These are phyloP conservation scores for Penicillium paxilli DNA, from an alignment of 495 filamentous ascomycete species.

Conservation along the genomic window DNA sequence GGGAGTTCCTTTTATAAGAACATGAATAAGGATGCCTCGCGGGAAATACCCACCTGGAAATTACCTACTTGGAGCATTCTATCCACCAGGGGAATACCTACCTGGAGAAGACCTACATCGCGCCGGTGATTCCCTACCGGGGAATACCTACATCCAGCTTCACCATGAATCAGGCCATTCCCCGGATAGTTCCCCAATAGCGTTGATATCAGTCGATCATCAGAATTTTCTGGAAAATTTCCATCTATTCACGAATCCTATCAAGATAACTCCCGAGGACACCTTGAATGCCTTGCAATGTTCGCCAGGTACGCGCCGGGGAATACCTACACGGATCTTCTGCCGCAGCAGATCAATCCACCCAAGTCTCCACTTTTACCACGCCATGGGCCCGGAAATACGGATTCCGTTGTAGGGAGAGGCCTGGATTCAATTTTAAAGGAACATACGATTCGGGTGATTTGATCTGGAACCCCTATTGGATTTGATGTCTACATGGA, in stretches of 20 bases:
- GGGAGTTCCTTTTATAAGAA: constrained; percentile 1
- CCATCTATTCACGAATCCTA: too few relatives aligned
- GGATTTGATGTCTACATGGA: background rate
- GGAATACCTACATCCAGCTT: constrained; percentile 12
- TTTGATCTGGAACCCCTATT: background rate
- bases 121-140: background rate
- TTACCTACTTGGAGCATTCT: background rate
- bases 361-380: background rate
- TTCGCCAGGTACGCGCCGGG: too few relatives aligned
- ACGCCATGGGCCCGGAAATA: background rate
- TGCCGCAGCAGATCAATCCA: background rate
- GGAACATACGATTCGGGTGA: background rate
- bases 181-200: too few relatives aligned
- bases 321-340: constrained; percentile 12
- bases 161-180: too few relatives aligned
- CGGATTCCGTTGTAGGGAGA: background rate
- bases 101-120: constrained; percentile 1
- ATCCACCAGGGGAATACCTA: constrained; percentile 2
- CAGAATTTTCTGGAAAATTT: too few relatives aligned
- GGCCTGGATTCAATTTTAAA: background rate
- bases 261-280: too few relatives aligned
- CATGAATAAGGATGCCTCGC: background rate
- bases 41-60: constrained; percentile 7
- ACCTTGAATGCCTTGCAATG: too few relatives aligned
- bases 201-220: too few relatives aligned